Conservation (phyloP, 1,139 yeast genomes). For the Pichia sp. region DNA sequence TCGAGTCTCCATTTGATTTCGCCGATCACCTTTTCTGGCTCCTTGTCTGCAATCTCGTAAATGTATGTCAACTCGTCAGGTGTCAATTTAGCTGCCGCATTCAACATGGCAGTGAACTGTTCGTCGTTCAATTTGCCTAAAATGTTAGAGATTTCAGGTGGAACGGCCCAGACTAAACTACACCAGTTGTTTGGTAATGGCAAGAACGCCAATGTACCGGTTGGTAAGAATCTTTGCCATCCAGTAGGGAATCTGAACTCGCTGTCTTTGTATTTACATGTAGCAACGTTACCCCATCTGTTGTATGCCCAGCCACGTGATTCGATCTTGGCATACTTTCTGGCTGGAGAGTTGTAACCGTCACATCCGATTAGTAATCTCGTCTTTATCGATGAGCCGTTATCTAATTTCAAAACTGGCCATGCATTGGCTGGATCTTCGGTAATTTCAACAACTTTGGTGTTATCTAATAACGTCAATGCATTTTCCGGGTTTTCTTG, state of each 20-base stretch:
- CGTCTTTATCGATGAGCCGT: constrained; percentile 64
- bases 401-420: constrained; percentile 73
- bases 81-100: constrained; percentile 81
- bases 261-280: constrained; percentile 70
- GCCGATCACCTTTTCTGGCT: constrained; percentile 50
- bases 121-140: constrained; percentile 58
- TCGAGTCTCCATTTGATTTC: constrained; percentile 76
- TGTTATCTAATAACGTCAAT: constrained; percentile 56
- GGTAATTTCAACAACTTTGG: constrained; percentile 59
- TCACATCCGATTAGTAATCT: constrained; percentile 91
- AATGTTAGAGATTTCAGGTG: constrained; percentile 69
- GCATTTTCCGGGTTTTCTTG: constrained; percentile 24
- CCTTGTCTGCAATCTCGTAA: constrained; percentile 52
- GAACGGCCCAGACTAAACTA: constrained; percentile 90
- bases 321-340: constrained; percentile 76
- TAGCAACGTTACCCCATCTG: constrained; percentile 92
- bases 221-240: constrained; percentile 91
- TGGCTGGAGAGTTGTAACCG: constrained; percentile 93
- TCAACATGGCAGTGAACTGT: constrained; percentile 68
- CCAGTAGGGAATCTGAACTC: constrained; percentile 66
- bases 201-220: constrained; percentile 91
- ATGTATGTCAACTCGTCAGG: constrained; percentile 77
- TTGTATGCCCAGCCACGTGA: constrained; percentile 93
- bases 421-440: constrained; percentile 47
- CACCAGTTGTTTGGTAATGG: constrained; percentile 88